Evolutionary conservation across 1,284 basidiomycete species (phyloP), one percentile per base, ranked within the genome.

Genomic region (Trichosporon coremiiforme): DNA sequence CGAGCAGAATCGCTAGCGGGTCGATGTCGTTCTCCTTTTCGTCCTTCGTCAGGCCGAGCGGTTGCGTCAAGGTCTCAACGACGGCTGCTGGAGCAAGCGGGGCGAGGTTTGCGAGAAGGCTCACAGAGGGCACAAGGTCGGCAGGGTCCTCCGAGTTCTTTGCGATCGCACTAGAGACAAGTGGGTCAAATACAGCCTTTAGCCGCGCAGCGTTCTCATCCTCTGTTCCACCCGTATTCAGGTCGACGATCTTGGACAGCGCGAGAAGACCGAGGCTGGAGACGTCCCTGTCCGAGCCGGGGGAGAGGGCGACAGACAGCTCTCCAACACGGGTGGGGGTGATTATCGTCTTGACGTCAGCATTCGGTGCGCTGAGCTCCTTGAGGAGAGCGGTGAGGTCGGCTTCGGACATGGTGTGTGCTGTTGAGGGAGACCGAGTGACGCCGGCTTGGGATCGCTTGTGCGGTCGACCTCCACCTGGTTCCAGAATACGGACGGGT

Each of bases 1-100:
- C 81, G n/a, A 83, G 75, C 4, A 82, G 71, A 9, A 81, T 60
- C 2, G 66, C 76, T 2, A 82, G 70, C 0, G 76, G 68, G 66
- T 78, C 74, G 20, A 77, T 72, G 10, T 68, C 65, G 8, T 60
- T 45, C 17, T 50, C 65, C 2, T 64, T 47, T 8, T 50, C 53
- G 7, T 75, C 67, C 4, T 64, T 64, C 15, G 45, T 64, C 3
- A 66, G 38, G n/a, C 68, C 75, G 7, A 78, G 33, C 1, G 72
- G 68, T 15, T 70, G 66, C 7, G 75, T 75, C 3, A 82, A 66
- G 17, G 80, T 73, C 10, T 65, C 50, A n/a, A 73, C 69, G 9
- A 72, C 68, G 2, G 71, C 70, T 1, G 41, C 63, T 0, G 80
- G 76, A 0, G 74, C 67, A 4, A 80, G 74, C 0, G 78, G 73